These are phyloP conservation scores for Talaromyces sp. DNA, from an alignment of 2,329 filamentous ascomycete genomes.

Conservation along the genomic window DNA sequence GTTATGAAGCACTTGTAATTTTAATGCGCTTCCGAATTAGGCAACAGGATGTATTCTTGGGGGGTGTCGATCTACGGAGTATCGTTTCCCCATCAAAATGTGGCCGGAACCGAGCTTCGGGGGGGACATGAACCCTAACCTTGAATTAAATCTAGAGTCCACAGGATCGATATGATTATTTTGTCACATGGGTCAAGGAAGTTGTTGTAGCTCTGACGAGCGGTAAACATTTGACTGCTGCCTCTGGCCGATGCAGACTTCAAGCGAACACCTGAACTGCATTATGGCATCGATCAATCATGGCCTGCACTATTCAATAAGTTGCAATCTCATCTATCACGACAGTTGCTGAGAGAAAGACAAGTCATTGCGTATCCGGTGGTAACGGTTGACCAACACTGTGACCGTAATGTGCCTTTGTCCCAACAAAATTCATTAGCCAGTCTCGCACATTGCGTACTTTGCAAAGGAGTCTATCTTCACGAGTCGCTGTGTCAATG, in stretches of 20 bases:
- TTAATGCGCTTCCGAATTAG: too few relatives aligned
- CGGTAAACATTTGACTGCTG: too few relatives aligned
- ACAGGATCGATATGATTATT: background rate
- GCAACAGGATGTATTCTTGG: too few relatives aligned
- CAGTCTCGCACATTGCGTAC: slow-evolving; percentile 66
- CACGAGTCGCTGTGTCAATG: slow-evolving; percentile 34
- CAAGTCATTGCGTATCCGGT: slow-evolving; percentile 35
- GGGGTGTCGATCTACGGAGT: too few relatives aligned
- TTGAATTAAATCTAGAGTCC: background rate
- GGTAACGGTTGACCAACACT: slow-evolving; percentile 25
- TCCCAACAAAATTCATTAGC: slow-evolving; percentile 64
- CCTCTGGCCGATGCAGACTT: too few relatives aligned
- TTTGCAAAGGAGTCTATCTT: slow-evolving; percentile 55
- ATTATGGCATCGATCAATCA: too few relatives aligned
- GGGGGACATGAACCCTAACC: too few relatives aligned
- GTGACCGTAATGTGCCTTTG: slow-evolving; percentile 26
- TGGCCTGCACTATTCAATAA: too few relatives aligned
- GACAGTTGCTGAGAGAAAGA: background rate
- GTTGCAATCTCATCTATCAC: too few relatives aligned
- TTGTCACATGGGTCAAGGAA: background rate
- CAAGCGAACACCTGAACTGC: too few relatives aligned
- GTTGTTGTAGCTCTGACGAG: background rate
- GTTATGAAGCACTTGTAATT: too few relatives aligned
- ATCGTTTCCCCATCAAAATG: too few relatives aligned
- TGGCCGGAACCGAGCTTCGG: background rate